These are phyloP conservation scores for Claviceps fusiformis DNA, from an alignment of 2,329 filamentous ascomycete species.

Conservation along the genomic window DNA sequence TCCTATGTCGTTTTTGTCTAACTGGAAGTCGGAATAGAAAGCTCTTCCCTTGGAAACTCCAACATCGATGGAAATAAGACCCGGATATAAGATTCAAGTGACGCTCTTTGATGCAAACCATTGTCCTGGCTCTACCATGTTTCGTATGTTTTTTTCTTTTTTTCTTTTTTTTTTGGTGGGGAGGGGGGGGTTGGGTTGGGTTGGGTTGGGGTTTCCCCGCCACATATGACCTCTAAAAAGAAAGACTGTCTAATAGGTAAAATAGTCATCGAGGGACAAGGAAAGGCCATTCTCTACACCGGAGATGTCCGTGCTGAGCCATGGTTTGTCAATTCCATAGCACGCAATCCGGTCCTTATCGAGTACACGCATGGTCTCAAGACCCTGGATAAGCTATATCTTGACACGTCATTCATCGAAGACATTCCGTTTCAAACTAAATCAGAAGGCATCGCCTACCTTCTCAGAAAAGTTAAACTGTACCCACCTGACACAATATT, in stretches of 20 bases:
- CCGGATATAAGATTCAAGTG: conserved; percentile 56
- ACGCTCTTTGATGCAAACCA: conserved; percentile 88
- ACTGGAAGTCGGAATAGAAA: conserved; percentile 34
- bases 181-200: too few relatives aligned
- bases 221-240: background rate
- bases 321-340: conserved; percentile 70
- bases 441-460: conserved; percentile 60
- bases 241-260: background rate
- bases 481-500: conserved; percentile 69
- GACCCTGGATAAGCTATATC: conserved; percentile 66
- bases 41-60: conserved; percentile 72
- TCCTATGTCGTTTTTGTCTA: background rate
- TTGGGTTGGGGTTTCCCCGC: background rate
- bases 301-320: conserved; percentile 76
- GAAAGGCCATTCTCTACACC: conserved; percentile 69
- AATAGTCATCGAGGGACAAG: conserved; percentile 57
- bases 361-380: conserved; percentile 58
- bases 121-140: conserved; percentile 84
- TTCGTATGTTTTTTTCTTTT: conserved; percentile 34
- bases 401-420: conserved; percentile 67
- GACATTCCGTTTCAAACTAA: conserved; percentile 43
- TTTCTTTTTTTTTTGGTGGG: too few relatives aligned
- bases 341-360: conserved; percentile 57
- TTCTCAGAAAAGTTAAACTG: conserved; percentile 50
- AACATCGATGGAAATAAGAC: conserved; percentile 59